Base-by-base conservation (phyloP, 2,329 filamentous ascomycete species). In the Purpureocillium takamizusanense region DNA sequence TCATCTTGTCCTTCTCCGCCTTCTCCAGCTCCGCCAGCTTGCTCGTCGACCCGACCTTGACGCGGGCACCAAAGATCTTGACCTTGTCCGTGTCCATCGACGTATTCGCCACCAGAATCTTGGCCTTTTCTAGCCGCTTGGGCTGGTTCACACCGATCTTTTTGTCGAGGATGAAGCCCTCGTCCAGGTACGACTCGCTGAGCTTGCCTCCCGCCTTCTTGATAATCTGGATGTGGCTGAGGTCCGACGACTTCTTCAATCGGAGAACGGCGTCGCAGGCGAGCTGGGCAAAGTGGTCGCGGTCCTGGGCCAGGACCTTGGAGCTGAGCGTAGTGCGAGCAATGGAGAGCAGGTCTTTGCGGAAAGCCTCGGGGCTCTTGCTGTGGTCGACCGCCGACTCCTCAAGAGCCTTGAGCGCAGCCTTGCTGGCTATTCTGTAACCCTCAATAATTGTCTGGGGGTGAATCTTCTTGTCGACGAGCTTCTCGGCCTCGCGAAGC, bases 11-110 rank as follows among this genome's bases (percentile, higher is more conserved):
- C 55, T 87, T 84, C 71, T 97, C 92, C 6, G 92, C 92, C 75
- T 94, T 95, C 65, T 98, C 92, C 39, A 98, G 73, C 55, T 98
- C 92, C n/a, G 92, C 92, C 36, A 98, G 76, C 73, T 97, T 95
- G 61, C 87, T 87, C 3, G 92, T 98, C 25, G 87, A 90, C 51
- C 86, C 85, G 43, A 98, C 92, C 76, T 97, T 97, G 55, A 98
- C 87, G 42, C 90, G 80, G 13, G 92, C 92, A 46, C 92, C 92
- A 54, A 98, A 98, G 55, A 98, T 97, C 76, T 98, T 98, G 70
- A 98, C 86, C 74, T 98, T 98, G 69, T 98, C 92, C 28, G 92
- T 98, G 65, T 98, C 92, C 92, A 98, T 98, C 11, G 89, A 85
- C 9, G 92, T 98, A 69, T 98, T 98, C 47, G 92, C 92, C 16